A percentile compares a stretch with the other conserved stretches of the same genome.
Evolutionary conservation across 345 rosid species (phyloP).

Genomic region (Gossypium herbaceum): DNA sequence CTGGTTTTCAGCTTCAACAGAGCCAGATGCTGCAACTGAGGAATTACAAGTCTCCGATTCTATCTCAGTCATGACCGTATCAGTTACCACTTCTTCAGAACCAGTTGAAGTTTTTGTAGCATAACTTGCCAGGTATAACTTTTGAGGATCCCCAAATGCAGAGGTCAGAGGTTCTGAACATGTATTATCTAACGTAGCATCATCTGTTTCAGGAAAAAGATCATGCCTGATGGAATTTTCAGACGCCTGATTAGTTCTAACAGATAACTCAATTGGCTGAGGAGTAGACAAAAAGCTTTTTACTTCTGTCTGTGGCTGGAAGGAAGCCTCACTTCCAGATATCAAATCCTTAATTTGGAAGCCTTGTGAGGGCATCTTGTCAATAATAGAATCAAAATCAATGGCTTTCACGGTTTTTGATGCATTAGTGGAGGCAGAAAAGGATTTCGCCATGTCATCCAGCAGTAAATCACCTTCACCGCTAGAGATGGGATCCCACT

Average conservation of each 20-base stretch:
- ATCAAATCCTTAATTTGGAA: conserved; percentile 44
- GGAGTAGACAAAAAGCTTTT: conserved; percentile 9
- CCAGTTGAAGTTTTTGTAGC: conserved; percentile 9
- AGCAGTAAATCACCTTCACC: conserved; percentile 82
- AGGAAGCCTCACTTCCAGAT: conserved; percentile 27
- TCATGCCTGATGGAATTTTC: conserved; percentile 12
- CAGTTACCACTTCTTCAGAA: conserved; percentile 24
- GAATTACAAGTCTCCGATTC: conserved; percentile 16
- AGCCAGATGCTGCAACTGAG: conserved; percentile 5
- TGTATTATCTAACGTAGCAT: conserved; percentile 19
- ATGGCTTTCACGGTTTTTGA: conserved; percentile 45
- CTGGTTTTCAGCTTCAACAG: conserved; percentile 7
- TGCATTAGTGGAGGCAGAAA: conserved; percentile 34
- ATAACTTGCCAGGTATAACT: conserved; percentile 14
- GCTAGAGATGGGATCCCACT: conserved; percentile 86
- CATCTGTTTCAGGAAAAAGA: conserved; percentile 21
- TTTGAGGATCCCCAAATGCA: conserved; percentile 9
- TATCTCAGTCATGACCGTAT: conserved; percentile 10
- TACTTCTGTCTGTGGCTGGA: conserved; percentile 17
- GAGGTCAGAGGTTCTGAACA: conserved; percentile 11
- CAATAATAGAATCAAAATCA: conserved; percentile 45
- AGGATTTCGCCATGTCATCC: conserved; percentile 61
- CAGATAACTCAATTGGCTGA: conserved; percentile 24
- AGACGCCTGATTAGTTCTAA: conserved; percentile 18
- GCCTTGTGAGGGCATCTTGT: conserved; percentile 42